These are phyloP conservation scores for Jatropha curcas DNA, from an alignment of 345 rosid species.

Conservation along the genomic window DNA sequence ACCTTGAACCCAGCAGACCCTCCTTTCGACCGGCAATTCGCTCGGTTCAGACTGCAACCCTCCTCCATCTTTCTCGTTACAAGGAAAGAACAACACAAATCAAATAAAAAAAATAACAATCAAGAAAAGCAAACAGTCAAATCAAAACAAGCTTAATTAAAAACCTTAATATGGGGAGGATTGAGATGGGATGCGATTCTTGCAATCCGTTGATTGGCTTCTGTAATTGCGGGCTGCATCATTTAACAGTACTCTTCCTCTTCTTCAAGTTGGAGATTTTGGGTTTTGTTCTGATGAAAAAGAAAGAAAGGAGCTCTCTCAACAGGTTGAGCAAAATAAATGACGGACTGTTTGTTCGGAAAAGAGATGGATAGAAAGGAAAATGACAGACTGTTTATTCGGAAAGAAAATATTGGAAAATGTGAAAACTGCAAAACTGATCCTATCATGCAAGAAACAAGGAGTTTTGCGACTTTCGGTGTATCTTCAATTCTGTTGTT, in stretches of 20 bases:
- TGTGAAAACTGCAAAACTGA: constrained; percentile 36
- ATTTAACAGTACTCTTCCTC: too few species aligned
- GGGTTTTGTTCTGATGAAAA: neutral
- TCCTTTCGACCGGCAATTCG: constrained; percentile 81
- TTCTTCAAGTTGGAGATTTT: neutral
- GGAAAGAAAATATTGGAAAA: constrained; percentile 30
- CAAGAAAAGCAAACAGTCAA: neutral
- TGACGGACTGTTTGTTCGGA: neutral
- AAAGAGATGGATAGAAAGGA: neutral
- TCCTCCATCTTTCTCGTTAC: constrained; percentile 39
- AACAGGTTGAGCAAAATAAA: neutral
- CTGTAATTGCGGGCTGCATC: neutral
- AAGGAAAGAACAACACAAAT: neutral
- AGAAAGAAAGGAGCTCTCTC: neutral
- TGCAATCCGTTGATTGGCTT: constrained; percentile 66
- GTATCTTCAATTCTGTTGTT: neutral
- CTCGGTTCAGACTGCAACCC: constrained; percentile 44
- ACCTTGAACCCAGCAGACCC: constrained; percentile 89
- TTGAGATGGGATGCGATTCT: constrained; percentile 76
- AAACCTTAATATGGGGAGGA: constrained; percentile 49
- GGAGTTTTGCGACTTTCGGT: neutral
- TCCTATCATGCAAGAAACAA: constrained; percentile 13
- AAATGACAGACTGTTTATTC: neutral
- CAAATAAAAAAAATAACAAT: neutral
- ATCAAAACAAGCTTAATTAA: neutral